phyloP scores from a whole-genome alignment of 2,329 filamentous ascomycete species.

The Colletotrichum cuscutae region DNA sequence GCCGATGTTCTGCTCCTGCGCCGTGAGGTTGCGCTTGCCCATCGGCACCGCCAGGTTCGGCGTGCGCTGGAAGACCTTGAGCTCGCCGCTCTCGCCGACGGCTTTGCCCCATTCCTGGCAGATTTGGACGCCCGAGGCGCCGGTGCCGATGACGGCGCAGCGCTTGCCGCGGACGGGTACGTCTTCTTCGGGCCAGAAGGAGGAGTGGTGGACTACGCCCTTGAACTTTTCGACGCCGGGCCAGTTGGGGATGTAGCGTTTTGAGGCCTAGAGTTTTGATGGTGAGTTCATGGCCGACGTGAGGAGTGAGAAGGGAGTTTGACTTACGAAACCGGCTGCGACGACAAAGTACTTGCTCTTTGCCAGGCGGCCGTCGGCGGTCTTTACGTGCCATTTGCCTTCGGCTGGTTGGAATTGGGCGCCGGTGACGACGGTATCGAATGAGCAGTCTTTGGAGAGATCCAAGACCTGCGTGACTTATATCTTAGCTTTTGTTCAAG shows the following conservation, averaged over 20 bases:
- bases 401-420: slow-evolving; percentile 60
- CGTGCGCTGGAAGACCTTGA: slow-evolving; percentile 74
- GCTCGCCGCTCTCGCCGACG: slow-evolving; percentile 55
- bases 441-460: slow-evolving; percentile 66
- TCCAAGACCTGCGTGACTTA: slow-evolving; percentile 47
- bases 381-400: slow-evolving; percentile 61
- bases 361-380: slow-evolving; percentile 59
- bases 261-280: slow-evolving; percentile 55
- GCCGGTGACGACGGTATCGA: slow-evolving; percentile 64
- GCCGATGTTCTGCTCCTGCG: slow-evolving; percentile 59
- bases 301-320: neutral
- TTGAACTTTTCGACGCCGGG: slow-evolving; percentile 69
- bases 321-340: slow-evolving; percentile 61
- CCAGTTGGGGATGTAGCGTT: slow-evolving; percentile 70
- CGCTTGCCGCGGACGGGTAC: slow-evolving; percentile 68
- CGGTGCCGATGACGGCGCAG: slow-evolving; percentile 72
- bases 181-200: slow-evolving; percentile 68
- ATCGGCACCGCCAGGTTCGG: slow-evolving; percentile 74
- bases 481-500: neutral
- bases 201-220: slow-evolving; percentile 68
- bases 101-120: slow-evolving; percentile 64
- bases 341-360: slow-evolving; percentile 63
- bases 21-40: slow-evolving; percentile 45
- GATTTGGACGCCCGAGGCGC: slow-evolving; percentile 72
- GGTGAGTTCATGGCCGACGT: neutral